Evolutionary conservation across 75 land plant species (phyloP), one percentile per base, ranked within the genome.

Genomic region (Pinus tabuliformis): DNA sequence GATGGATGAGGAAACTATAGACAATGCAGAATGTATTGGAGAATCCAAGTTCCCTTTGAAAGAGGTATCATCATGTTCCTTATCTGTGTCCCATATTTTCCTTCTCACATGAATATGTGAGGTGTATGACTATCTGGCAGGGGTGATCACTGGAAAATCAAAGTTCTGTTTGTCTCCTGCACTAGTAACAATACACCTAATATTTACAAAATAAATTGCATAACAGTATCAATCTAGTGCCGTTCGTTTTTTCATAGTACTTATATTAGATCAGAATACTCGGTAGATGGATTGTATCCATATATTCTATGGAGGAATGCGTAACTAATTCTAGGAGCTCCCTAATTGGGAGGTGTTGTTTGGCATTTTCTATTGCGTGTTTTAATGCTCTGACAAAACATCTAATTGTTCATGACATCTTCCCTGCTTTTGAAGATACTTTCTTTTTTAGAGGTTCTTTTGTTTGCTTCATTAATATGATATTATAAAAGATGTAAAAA

Each of bases 1-100:
- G 81, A 85, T 85, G 87, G 87, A 85, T 70, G 83, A 81, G 22
- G 87, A 85, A 54, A 68, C 83, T 6, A 37, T 85, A 12, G 59
- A 75, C 8, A 75, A 78, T 28, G 80, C 87, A 57, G 87, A 85
- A 63, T 85, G 57, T 26, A 75, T 85, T 39, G 86, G 87, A 70
- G 52, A 54, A 33, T 64, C 73, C 62, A 71, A 45, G 24, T 58
- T 78, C 54, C 80, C 87, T 54, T 61, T 82, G 56, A 56, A 58
- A n/a, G 78, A 85, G 77, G 85, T 83, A 73, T 54, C 57, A 28
- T 49, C n/a, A n/a, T n/a, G 42, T 30, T 56, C 56, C 75, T 66
- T 22, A 2, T 39, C 57, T 26, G 17, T 37, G n/a, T 66, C 28
- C 13, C 37, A 30, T 30, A 26, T 61, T 9, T 61, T 63, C 36